A percentile compares a stretch with the other conserved stretches of the same genome.
These are phyloP conservation scores for Mucor lusitanicus DNA, from an alignment of 371 early-diverging fungal species.

Conservation along the genomic window DNA sequence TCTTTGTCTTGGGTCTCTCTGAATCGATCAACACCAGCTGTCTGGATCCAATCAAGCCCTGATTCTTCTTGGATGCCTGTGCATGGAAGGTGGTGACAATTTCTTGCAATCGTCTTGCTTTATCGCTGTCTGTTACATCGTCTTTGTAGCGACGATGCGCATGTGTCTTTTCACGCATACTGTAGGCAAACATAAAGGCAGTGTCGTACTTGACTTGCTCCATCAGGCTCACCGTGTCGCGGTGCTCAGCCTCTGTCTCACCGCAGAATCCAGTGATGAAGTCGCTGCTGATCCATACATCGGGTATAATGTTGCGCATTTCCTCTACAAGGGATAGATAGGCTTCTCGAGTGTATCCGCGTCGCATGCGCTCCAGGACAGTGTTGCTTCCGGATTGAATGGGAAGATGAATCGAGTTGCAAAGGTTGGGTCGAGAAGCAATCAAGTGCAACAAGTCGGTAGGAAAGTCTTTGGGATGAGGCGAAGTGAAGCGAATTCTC, in stretches of 20 bases:
- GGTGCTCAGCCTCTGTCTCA: slow-evolving; percentile 78
- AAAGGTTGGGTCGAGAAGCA: slow-evolving; percentile 67
- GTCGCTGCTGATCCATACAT: slow-evolving; percentile 76
- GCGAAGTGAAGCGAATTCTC: slow-evolving; percentile 80
- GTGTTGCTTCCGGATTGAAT: slow-evolving; percentile 74
- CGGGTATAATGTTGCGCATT: slow-evolving; percentile 68
- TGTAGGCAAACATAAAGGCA: slow-evolving; percentile 85
- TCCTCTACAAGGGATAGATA: slow-evolving; percentile 69
- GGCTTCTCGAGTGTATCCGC: slow-evolving; percentile 78
- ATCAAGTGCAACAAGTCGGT: slow-evolving; percentile 71
- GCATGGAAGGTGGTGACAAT: slow-evolving; percentile 70
- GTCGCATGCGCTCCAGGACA: slow-evolving; percentile 72
- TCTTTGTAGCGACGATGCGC: slow-evolving; percentile 72
- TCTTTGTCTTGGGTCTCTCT: slow-evolving; percentile 45
- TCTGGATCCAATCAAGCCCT: slow-evolving; percentile 50
- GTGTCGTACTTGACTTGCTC: slow-evolving; percentile 70
- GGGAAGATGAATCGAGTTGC: slow-evolving; percentile 77
- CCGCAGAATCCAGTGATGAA: slow-evolving; percentile 83
- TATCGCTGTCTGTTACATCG: slow-evolving; percentile 67
- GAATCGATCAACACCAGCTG: slow-evolving; percentile 74
- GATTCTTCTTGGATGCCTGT: slow-evolving; percentile 57
- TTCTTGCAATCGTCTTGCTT: slow-evolving; percentile 63
- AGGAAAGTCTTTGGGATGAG: slow-evolving; percentile 86
- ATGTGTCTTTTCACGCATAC: slow-evolving; percentile 78
- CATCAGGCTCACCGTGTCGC: slow-evolving; percentile 72